Base-by-base conservation (phyloP, 495 filamentous ascomycete genomes). In the Immersiella caudata region DNA sequence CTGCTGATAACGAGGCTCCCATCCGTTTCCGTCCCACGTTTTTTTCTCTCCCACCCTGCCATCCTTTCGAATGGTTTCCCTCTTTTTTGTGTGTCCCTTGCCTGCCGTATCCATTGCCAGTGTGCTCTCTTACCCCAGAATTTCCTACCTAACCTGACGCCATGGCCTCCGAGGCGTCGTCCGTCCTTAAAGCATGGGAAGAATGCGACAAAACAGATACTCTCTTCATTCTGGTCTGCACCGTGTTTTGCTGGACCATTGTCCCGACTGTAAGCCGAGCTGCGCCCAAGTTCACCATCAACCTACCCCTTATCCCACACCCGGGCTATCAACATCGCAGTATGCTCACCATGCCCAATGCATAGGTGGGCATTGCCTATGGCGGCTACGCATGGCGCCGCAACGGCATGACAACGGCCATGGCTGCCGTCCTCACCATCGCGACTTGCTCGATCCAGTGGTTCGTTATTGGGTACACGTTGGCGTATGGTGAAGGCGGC, bases 171-270 rank as follows among this genome's bases (percentile, higher is more conserved):
- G 27, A 29, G 6, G 14, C 58, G 20, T 62, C 60, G 12, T 9
- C 73, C 24, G 68, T 73, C 21, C 60, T 75, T 24, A 26, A 60
- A 20, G 73, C 68, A 21, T 75, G 73, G 73, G 66, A 71, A 20
- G 70, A 57, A 16, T 75, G 73, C 61, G 71, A 73, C 49, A 75
- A 73, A 67, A 71, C 36, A 20, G 73, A 75, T 56, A 75, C 73
- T 9, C 71, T 75, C 68, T 75, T 75, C 61, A 64, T 75, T 61
- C 57, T 75, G 16, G 67, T 75, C 20, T 75, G 73, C 67, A 73
- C 73, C 26, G 73, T 75, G 26, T 65, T 75, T 27, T 75, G 71
- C 62, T 75, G 71, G 73, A 67, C 73, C 18, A 75, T 75, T 29
- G 73, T 75, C 3, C 73, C 73, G 8, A 75, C 73, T 0, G 73